Evolutionary conservation across 306 rosid genomes (phyloP), one percentile per base, ranked within the genome.

Genomic region (Echinosophora koreensis): DNA sequence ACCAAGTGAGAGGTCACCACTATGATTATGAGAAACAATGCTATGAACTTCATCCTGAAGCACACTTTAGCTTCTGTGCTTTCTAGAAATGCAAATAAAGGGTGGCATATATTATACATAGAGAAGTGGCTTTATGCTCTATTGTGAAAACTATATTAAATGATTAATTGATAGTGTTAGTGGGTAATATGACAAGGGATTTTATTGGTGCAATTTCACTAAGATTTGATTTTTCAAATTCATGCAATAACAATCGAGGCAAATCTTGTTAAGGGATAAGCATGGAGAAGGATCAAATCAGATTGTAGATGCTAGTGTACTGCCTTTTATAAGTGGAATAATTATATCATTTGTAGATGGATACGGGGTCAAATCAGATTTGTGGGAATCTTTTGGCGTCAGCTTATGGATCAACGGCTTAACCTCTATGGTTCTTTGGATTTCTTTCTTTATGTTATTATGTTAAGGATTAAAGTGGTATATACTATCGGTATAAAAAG

Each of bases 31-130:
- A 88, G 46, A 49, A 86, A 5, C 16, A 88, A 18, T 32, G 77
- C 86, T 14, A 81, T 4, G 73, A 81, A 64, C 90, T 85, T 87
- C 92, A 87, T 91, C 63, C 34, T 80, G 6, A 41, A 41, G n/a
- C n/a, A 14, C 47, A 57, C 71, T 77, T 22, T 2, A 61, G 52
- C 63, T 72, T 58, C 44, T 30, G 4, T 11, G 47, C 10, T 67
- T 28, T 81, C 51, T 46, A 51, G 14, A 61, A 60, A 4, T 22
- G 30, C 56, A 75, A 69, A n/a, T 38, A 61, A 60, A 37, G 32
- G 63, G 5, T 41, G 28, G 32, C 35, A 5, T 44, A 22, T 49
- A 37, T 12, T 77, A 52, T 42, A 75, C 16, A 15, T 32, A 39
- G 63, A 55, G 77, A 72, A 41, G 8, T 12, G 16, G 44, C 37